Base-by-base conservation (phyloP, 768 basidiomycete species). In the Rhodotorula sphaerocarpa region DNA sequence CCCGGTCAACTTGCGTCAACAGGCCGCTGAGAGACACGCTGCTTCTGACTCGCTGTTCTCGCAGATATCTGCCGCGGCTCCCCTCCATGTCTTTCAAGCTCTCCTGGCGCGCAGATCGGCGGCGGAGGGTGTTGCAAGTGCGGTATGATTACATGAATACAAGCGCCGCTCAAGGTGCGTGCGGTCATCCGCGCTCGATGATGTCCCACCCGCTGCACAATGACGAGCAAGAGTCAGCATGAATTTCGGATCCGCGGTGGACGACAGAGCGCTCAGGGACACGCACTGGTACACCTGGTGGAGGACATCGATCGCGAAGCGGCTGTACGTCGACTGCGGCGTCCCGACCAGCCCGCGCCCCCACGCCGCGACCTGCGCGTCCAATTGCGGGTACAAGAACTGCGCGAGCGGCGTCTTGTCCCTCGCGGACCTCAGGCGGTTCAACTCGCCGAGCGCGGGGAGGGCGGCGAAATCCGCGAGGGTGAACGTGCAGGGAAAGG, bases 261-360 rank as follows among this genome's bases (percentile, higher is more conserved):
- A n/a, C n/a, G 28, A 27, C 6, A 12, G 47, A 27, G 30, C 25
- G 46, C 15, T 16, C 5, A 5, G 18, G 48, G 20, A 3, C 14
- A 63, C 66, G 41, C 41, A 67, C 67, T 83, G 83, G 73, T 81
- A 80, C 54, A 73, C 78, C 70, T 80, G 77, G 84, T 86, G 86
- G 65, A 88, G 71, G 30, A 86, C 81, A 61, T 86, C 84, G 59
- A 78, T 75, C 25, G 86, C 80, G 66, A 83, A 90, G 56, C 78
- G 75, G 73, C 85, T 86, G 68, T 87, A 89, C 34, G 88, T 88
- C 70, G 86, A 88, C 58, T 81, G 80, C 57, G 82, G 80, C 18
- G 87, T 90, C 3, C 85, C 86, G 0, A 84, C 81, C 34, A 87
- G 79, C 21, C 70, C 75, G 73, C 78, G 75, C 0, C 83, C 84